Base-by-base conservation (phyloP, 2,329 filamentous ascomycete species). In the Clarireedia homoeocarpa region DNA sequence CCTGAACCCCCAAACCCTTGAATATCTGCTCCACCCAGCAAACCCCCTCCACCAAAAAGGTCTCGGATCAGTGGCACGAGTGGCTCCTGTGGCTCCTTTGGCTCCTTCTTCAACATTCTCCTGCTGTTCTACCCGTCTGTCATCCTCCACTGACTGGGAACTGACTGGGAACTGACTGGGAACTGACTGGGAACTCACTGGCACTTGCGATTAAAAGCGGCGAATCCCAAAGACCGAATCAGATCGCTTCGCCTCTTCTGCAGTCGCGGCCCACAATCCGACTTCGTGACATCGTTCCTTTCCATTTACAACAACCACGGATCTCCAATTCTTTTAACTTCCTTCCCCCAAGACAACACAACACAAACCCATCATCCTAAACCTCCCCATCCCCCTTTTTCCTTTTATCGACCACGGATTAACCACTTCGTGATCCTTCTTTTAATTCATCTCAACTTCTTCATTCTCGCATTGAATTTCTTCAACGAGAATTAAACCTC, bases 291-390 rank as follows among this genome's bases (percentile, higher is more conserved):
- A 53, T 53, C 51, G 51, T 53, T 44, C 51, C 47, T 53, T 53
- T 45, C 51, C 51, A 46, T 49, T 54, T 53, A 42, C 51, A 48
- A 49, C 55, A 51, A 58, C 56, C 56, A 58, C 56, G 51, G 47
- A 55, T 55, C 56, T 51, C 39, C 47, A 55, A 55, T 53, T 53
- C 51, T 53, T 53, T 53, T 53, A 34, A 53, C 51, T 20, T 42
- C 39, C 17, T n/a, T n/a, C 39, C 15, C 17, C 39, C 51, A 53
- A 53, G 42, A 53, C 51, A 53, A 42, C 39, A 17, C 39, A 42
- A 42, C 39, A 42, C 17, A n/a, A 42, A 42, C 39, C 17, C 39
- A n/a, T 40, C 47, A n/a, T 40, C 47, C 34, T 39, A 48, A 30
- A 39, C 51, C 48, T 48, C 48, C 48, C 51, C 51, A 53, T 34